Evolutionary conservation across 805 yeast species (phyloP), one percentile per base, ranked within the genome.

Genomic region (Myxozyma mucilagina): DNA sequence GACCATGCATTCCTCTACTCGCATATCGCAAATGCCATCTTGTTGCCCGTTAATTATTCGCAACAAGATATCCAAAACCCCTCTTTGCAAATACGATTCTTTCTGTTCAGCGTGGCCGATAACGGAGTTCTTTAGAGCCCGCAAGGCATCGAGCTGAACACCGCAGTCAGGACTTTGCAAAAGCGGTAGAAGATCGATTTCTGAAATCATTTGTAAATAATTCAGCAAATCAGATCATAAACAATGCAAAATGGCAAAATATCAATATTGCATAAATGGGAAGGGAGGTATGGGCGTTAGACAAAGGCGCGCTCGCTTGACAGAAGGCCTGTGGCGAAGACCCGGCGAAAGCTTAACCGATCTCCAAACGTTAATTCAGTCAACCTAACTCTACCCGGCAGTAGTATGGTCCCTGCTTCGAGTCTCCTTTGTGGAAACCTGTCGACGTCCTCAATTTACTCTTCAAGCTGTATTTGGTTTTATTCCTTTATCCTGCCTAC

Each of bases 51-150:
- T 59, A n/a, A 72, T 59, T 16, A 71, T 59, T n/a, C 57, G 57
- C 14, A 72, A 59, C 44, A 73, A 58, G 4, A 67, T 65, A 6
- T 47, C 59, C 5, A 68, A 65, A 18, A 67, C 65, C 1, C 66
- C 68, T 36, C 62, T 63, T 13, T 61, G 63, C 13, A 71, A 63
- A 45, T 66, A 69, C 24, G 52, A 57, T 20, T 64, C 63, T 59
- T 73, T 73, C 53, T 69, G 68, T 39, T 71, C 75, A 35, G 68
- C 65, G 53, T 73, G 76, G 31, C 76, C 76, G 42, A 73, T 73
- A 35, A 74, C 61, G 14, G 67, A 55, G 60, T 72, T 72, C 51
- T 73, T 73, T 42, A 73, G 61, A 9, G 57, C 50, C 43, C 67
- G 53, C 29, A 74, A 59, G 13, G 68, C 70, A 7, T 39, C 39